These are phyloP conservation scores for Termitomyces sp. DNA, from an alignment of 768 basidiomycete species.

Conservation along the genomic window DNA sequence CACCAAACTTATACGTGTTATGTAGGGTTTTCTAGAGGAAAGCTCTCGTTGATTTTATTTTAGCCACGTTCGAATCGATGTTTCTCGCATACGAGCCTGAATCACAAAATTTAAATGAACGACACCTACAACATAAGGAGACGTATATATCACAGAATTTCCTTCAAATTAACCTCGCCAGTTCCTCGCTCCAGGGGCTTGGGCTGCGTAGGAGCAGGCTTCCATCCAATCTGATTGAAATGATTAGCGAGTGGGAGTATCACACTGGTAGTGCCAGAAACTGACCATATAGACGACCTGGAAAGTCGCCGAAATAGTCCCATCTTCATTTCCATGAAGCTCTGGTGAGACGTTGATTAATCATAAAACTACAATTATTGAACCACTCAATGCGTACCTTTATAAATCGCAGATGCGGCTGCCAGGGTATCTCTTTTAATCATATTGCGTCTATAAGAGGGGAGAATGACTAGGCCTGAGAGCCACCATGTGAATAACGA, in stretches of 20 bases:
- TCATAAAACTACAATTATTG: neutral
- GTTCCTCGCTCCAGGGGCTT: conserved; percentile 40
- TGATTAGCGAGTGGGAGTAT: neutral
- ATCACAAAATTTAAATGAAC: neutral
- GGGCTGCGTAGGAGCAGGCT: conserved; percentile 36
- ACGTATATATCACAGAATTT: conserved; percentile 25
- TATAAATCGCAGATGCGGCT: conserved; percentile 91
- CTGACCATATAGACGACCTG: conserved; percentile 90
- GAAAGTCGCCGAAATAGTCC: conserved; percentile 89
- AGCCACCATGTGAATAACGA: conserved; percentile 9
- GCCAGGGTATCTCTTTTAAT: conserved; percentile 82
- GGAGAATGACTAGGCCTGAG: neutral
- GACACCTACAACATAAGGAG: neutral
- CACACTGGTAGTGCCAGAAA: neutral
- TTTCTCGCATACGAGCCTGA: neutral
- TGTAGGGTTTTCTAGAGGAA: no score
- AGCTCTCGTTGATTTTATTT: no score
- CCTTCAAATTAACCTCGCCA: conserved; percentile 37
- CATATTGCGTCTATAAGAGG: conserved; percentile 45
- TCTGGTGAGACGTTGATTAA: conserved; percentile 36
- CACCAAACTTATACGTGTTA: no score
- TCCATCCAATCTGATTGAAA: conserved; percentile 37
- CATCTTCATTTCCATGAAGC: conserved; percentile 79
- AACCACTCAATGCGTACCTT: conserved; percentile 42
- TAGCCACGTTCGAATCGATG: neutral